phyloP scores from a whole-genome alignment of 768 basidiomycete species.

The Xerocomellus amylosporus region DNA sequence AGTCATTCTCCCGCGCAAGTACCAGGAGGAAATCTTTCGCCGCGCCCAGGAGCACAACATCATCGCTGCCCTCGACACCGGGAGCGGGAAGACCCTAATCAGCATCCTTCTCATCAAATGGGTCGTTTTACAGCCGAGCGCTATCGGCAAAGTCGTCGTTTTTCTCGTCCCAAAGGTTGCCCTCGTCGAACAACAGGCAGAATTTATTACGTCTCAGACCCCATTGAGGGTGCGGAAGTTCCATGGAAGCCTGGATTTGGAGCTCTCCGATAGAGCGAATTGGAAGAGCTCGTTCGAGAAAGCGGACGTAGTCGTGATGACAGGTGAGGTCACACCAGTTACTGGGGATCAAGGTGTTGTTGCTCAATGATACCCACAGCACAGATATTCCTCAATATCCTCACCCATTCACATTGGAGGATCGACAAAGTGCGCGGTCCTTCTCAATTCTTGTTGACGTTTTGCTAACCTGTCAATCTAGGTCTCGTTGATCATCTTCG shows the following conservation, averaged over 20 bases:
- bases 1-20: constrained; percentile 45
- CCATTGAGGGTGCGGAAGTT: constrained; percentile 65
- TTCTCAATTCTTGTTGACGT: neutral
- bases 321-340: constrained; percentile 47
- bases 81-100: constrained; percentile 61
- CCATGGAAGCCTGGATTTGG: constrained; percentile 68
- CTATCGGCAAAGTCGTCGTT: constrained; percentile 58
- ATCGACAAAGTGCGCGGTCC: constrained; percentile 50
- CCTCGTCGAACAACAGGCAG: constrained; percentile 78
- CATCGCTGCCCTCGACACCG: constrained; percentile 59
- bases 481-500: constrained; percentile 57
- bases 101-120: constrained; percentile 70
- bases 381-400: constrained; percentile 75
- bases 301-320: constrained; percentile 82
- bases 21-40: constrained; percentile 55
- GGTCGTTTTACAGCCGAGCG: constrained; percentile 52
- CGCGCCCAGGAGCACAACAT: constrained; percentile 51
- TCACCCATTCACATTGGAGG: constrained; percentile 80
- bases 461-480: constrained; percentile 20
- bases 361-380: constrained; percentile 41
- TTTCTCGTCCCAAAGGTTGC: constrained; percentile 86
- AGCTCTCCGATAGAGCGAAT: constrained; percentile 59
- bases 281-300: constrained; percentile 65
- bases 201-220: constrained; percentile 62
- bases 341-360: neutral